Evolutionary conservation across 495 filamentous ascomycete species (phyloP), one percentile per base, ranked within the genome.

Genomic region (Lindgomyces ingoldianus): DNA sequence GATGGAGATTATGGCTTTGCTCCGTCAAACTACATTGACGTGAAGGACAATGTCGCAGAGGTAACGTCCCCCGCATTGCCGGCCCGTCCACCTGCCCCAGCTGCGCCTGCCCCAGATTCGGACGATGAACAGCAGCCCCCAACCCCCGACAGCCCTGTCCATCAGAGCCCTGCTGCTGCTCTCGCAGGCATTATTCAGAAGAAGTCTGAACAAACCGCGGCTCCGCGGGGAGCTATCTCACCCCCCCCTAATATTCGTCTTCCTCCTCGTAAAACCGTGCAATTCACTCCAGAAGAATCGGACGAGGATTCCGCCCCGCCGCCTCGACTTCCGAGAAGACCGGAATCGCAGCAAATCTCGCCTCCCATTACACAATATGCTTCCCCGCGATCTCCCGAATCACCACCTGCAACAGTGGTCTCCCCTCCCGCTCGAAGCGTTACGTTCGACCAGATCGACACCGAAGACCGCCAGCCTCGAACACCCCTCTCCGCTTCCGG

Each of bases 1-100:
- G 85, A 91, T 69, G 84, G 85, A 11, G 91, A 96, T 67, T 99
- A 86, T 80, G 94, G 94, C 56, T 99, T 98, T 76, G 94, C 89
- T 25, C 94, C 94, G n/a, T 85, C 93, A 52, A 98, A 96, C 76
- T 99, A 99, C 74, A 97, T 98, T 60, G 91, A 97, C 62, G 76
- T 88, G 45, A 52, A 78, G 16, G 77, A 80, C 44, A 71, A 70
- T 6, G 65, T 64, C 48, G 62, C 33, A 19, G 27, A 65, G 53
- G 25, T 60, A 18, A 12, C 56, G 19, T 65, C 75, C 9, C 70
- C 77, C 25, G 60, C 77, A 25, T 66, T 75, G 70, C 74, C 74
- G 22, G n/a, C 61, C 0, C 59, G 75, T 19, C 64, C 69, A 18
- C 56, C 66, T 44, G 65, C 69, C 0, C 73, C 71, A 27, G 61